Conservation (phyloP, 1,139 yeast species). For the Yamadazyma conglobata region DNA sequence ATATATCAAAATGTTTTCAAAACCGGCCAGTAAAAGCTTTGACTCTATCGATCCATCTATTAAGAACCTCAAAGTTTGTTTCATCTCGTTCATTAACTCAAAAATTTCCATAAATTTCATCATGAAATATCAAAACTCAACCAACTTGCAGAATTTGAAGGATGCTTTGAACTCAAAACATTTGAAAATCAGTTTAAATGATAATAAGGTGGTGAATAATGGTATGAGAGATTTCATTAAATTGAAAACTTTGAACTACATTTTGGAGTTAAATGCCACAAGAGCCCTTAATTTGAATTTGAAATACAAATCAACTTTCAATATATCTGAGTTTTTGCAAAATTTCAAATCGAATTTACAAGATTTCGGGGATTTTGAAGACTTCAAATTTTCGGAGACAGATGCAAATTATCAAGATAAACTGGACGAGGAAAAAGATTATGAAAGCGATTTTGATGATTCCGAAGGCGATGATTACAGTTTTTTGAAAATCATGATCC, state of each 20-base stretch:
- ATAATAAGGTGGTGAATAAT: slow-evolving; percentile 14
- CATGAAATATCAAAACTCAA: slow-evolving; percentile 29
- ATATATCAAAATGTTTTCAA: slow-evolving; percentile 34
- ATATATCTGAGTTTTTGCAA: slow-evolving; percentile 7
- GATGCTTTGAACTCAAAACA: slow-evolving; percentile 26
- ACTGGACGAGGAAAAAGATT: slow-evolving; percentile 5
- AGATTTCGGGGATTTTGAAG: slow-evolving; percentile 37
- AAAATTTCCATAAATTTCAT: slow-evolving; percentile 34
- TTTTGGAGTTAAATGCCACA: slow-evolving; percentile 40
- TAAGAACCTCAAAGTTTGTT: slow-evolving; percentile 26
- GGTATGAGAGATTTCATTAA: slow-evolving; percentile 36
- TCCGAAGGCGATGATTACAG: slow-evolving; percentile 5
- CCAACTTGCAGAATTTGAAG: slow-evolving; percentile 27
- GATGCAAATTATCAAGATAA: slow-evolving; percentile 2
- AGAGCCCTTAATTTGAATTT: slow-evolving; percentile 27
- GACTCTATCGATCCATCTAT: slow-evolving; percentile 17
- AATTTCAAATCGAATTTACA: slow-evolving; percentile 5
- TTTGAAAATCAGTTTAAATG: slow-evolving; percentile 32
- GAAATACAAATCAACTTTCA: slow-evolving; percentile 10
- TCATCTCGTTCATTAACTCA: slow-evolving; percentile 39
- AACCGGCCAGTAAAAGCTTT: slow-evolving; percentile 25
- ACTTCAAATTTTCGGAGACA: slow-evolving; percentile 15
- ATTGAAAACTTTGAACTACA: slow-evolving; percentile 41
- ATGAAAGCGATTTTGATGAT: slow-evolving; percentile 6
- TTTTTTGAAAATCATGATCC: slow-evolving; percentile 17